Evolutionary conservation across 345 rosid genomes (phyloP), one percentile per base, ranked within the genome.

Genomic region (Cochlearia excelsa): DNA sequence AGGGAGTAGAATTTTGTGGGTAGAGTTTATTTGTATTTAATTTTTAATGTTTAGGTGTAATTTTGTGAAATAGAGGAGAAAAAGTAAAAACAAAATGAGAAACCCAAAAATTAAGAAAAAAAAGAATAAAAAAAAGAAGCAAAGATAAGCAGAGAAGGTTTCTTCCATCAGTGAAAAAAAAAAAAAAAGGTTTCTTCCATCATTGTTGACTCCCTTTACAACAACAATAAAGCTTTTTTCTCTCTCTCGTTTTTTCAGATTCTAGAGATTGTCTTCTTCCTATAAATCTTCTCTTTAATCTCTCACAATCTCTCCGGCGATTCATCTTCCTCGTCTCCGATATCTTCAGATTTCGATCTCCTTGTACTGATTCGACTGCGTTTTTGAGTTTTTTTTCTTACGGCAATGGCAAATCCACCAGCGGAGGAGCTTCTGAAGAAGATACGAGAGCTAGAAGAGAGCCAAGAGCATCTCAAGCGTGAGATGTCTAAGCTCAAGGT

Each of bases 361-460:
- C 4, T 30, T 40, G 10, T 9, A 48, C 35, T 50, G 23, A 9
- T 53, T 44, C 10, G 33, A 4, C 56, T 65, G 26, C 33, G 39
- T n/a, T n/a, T 50, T 41, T 2, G 29, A 16, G 23, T 30, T 46
- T 34, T 30, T 46, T n/a, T 42, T 67, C 56, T 44, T 54, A 2
- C 51, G 39, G n/a, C 35, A 59, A 86, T 86, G 88, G 95, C 82
- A 46, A 80, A 78, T 27, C 85, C 86, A 44, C 84, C 88, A 6
- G 77, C 88, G n/a, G 96, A 88, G 61, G 93, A 88, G 81, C 82
- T 92, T 1, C 67, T 88, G 16, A 79, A 63, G 78, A 88, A 92
- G 90, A 88, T 92, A 76, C 79, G 82, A 26, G 91, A 82, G 65
- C 84, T 92, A 30, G 95, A 92, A 73, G 90, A 74, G 4, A 95